Conservation (phyloP, 257 asterid species). For the Fraxinus cuspidata region DNA sequence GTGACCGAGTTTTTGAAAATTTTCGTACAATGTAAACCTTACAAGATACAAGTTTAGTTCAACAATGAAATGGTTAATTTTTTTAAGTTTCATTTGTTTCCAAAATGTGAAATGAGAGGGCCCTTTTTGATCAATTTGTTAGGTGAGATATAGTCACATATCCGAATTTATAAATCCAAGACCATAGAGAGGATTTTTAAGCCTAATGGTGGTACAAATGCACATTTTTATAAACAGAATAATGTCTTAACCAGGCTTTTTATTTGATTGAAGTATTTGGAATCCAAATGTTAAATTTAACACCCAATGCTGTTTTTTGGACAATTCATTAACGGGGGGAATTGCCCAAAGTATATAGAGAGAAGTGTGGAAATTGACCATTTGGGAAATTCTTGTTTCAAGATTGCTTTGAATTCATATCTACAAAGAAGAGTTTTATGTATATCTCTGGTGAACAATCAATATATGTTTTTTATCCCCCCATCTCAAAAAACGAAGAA, state of each 20-base stretch:
- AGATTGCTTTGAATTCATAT: too few species aligned
- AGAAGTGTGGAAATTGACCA: too few species aligned
- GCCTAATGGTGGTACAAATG: background rate
- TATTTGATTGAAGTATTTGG: background rate
- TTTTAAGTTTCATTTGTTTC: background rate
- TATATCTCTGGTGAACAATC: too few species aligned
- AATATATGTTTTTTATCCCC: too few species aligned
- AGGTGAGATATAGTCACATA: background rate
- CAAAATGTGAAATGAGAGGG: background rate
- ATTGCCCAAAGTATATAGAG: too few species aligned
- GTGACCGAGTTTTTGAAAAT: background rate
- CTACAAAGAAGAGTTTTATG: too few species aligned
- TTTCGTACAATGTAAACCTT: background rate
- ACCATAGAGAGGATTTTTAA: background rate
- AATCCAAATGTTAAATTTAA: background rate
- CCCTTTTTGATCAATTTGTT: background rate
- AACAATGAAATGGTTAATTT: background rate
- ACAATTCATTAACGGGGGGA: background rate
- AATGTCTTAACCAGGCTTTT: constrained; percentile 1
- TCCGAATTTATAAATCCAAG: background rate
- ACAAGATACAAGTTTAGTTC: background rate
- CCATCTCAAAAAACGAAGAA: too few species aligned
- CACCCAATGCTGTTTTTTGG: background rate
- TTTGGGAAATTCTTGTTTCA: too few species aligned
- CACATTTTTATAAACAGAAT: background rate